phyloP scores from a whole-genome alignment of 768 basidiomycete species.

The Podaxis sp. region DNA sequence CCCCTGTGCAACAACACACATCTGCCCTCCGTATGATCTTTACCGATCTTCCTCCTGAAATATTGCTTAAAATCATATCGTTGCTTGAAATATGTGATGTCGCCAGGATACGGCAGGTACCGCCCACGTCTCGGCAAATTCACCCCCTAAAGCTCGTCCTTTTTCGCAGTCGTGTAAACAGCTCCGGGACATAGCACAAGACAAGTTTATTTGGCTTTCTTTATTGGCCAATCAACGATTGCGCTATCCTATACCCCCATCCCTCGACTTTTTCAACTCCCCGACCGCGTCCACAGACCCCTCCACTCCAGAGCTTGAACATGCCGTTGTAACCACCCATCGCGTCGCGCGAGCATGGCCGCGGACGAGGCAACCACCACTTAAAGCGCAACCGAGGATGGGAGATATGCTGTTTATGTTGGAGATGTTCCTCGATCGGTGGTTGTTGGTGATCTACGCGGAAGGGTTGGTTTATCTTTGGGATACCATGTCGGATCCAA shows the following conservation, averaged over 20 bases:
- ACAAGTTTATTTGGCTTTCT: conserved; percentile 3
- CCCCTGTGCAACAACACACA: neutral
- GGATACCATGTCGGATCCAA: conserved; percentile 26
- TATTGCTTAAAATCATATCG: conserved; percentile 2
- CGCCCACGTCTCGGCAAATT: neutral
- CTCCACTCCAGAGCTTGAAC: conserved; percentile 1
- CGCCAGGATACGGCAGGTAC: conserved; percentile 14
- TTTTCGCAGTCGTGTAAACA: conserved; percentile 2
- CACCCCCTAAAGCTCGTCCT: neutral
- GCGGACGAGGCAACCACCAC: neutral
- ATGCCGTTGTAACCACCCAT: conserved; percentile 5
- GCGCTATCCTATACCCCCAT: conserved; percentile 1
- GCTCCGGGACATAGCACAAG: conserved; percentile 7
- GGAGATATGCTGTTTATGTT: conserved; percentile 30
- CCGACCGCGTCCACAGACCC: neutral
- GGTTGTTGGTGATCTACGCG: conserved; percentile 43
- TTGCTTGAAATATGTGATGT: conserved; percentile 7
- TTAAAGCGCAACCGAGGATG: conserved; percentile 1
- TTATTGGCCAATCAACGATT: neutral
- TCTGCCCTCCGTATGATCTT: neutral
- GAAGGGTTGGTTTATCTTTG: conserved; percentile 42
- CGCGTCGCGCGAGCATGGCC: conserved; percentile 9
- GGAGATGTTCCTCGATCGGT: conserved; percentile 42
- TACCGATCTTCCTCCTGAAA: conserved; percentile 8
- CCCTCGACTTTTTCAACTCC: neutral